Conservation (phyloP, 2,329 filamentous ascomycete species). For the Coniochaeta prunicola region DNA sequence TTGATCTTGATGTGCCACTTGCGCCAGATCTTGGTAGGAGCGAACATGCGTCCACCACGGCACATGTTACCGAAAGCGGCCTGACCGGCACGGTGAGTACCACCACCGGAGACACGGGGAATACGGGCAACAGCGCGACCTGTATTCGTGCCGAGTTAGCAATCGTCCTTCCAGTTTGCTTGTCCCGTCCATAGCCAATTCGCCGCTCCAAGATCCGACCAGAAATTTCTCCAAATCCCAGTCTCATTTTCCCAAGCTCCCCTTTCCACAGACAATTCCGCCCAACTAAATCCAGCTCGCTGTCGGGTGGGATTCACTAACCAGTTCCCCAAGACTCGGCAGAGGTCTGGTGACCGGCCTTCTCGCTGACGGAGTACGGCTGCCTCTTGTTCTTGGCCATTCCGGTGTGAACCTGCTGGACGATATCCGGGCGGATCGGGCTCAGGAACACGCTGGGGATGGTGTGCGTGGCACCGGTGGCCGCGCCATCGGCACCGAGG, state of each 20-base stretch:
- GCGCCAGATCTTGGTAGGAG: conserved; percentile 99
- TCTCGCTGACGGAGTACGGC: conserved; percentile 99
- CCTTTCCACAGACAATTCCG: neutral
- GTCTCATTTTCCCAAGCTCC: neutral
- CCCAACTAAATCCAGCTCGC: neutral
- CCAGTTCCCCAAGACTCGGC: conserved; percentile 99
- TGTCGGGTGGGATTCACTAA: conserved; percentile 35
- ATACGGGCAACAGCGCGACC: conserved; percentile 99
- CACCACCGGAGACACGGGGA: conserved; percentile 99
- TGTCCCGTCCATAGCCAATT: neutral
- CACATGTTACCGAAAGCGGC: conserved; percentile 99
- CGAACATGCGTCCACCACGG: conserved; percentile 99
- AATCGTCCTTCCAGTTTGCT: neutral
- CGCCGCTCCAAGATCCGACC: neutral
- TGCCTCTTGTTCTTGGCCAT: conserved; percentile 99
- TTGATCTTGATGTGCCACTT: conserved; percentile 99
- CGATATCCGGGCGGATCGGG: conserved; percentile 97
- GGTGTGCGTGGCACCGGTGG: conserved; percentile 81
- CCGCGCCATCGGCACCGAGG: conserved; percentile 90
- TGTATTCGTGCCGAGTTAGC: conserved; percentile 28
- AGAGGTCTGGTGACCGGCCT: conserved; percentile 99
- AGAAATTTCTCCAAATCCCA: conserved; percentile 4
- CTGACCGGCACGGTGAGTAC: conserved; percentile 99
- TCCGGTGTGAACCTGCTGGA: conserved; percentile 97
- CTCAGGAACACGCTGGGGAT: conserved; percentile 95